These are phyloP conservation scores for Huntiella decipiens DNA, from an alignment of 2,329 filamentous ascomycete genomes.

Conservation along the genomic window DNA sequence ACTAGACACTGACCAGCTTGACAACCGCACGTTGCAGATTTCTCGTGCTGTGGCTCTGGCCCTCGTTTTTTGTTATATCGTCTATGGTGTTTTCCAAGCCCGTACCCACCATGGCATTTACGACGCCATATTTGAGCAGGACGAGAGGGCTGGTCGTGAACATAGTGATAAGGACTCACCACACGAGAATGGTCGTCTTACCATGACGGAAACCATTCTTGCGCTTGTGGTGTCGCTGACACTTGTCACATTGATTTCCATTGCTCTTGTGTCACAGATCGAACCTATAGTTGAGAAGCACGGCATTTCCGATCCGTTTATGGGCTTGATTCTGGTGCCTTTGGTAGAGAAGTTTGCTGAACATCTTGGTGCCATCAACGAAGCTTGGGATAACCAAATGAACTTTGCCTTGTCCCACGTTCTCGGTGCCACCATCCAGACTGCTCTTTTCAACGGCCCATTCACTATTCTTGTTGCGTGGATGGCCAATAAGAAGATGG, in stretches of 20 bases:
- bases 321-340: slow-evolving; percentile 58
- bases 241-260: slow-evolving; percentile 54
- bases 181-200: slow-evolving; percentile 37
- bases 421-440: slow-evolving; percentile 74
- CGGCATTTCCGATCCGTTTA: slow-evolving; percentile 31
- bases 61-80: slow-evolving; percentile 46
- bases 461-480: slow-evolving; percentile 70
- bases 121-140: slow-evolving; percentile 50
- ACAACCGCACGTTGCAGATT: slow-evolving; percentile 38
- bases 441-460: slow-evolving; percentile 71
- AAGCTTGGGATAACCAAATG: slow-evolving; percentile 69
- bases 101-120: slow-evolving; percentile 60
- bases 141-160: slow-evolving; percentile 50
- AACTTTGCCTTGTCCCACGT: slow-evolving; percentile 76
- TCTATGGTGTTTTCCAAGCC: slow-evolving; percentile 57
- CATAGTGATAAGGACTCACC: slow-evolving; percentile 32
- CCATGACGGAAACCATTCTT: slow-evolving; percentile 51
- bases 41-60: slow-evolving; percentile 54
- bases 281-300: slow-evolving; percentile 31
- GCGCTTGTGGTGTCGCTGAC: slow-evolving; percentile 40
- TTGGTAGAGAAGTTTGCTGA: slow-evolving; percentile 76
- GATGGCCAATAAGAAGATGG: slow-evolving; percentile 52
- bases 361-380: slow-evolving; percentile 66
- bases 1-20: slow-evolving; percentile 22
- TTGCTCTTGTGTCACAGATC: slow-evolving; percentile 57